Evolutionary conservation across 768 basidiomycete species (phyloP).

Genomic region (Boletus sp.): DNA sequence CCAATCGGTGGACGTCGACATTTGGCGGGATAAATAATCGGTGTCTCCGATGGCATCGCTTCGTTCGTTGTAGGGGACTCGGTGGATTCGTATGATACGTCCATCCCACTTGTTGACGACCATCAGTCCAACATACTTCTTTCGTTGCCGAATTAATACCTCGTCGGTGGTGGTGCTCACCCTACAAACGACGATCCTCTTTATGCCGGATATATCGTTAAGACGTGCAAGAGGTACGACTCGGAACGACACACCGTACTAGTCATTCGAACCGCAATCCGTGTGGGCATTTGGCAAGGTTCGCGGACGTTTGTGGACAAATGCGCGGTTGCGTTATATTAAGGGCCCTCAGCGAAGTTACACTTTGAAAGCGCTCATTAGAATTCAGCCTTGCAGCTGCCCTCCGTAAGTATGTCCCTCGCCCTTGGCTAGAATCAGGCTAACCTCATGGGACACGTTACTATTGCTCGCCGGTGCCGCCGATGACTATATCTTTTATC

Average conservation of each 20-base stretch:
- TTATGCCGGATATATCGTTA: not conserved
- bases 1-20: not conserved
- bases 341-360: not conserved
- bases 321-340: not conserved
- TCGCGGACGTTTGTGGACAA: not conserved
- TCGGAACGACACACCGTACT: not conserved
- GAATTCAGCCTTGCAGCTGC: too few relatives aligned
- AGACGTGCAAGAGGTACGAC: not conserved
- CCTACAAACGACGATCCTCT: constrained; percentile 9
- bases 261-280: too few relatives aligned
- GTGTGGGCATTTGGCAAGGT: not conserved
- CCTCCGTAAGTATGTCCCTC: not conserved
- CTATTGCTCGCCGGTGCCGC: not conserved
- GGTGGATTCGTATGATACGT: not conserved
- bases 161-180: not conserved
- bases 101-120: not conserved
- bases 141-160: not conserved
- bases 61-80: not conserved
- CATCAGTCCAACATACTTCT: not conserved
- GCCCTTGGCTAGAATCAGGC: too few relatives aligned
- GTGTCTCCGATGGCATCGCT: constrained; percentile 3
- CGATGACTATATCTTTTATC: not conserved
- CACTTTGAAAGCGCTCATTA: not conserved
- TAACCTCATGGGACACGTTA: too few relatives aligned
- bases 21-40: not conserved